A percentile compares a stretch with the other conserved stretches of the same genome.
Conservation (phyloP, 2,329 filamentous ascomycete genomes). For the Leptographium procerum region DNA sequence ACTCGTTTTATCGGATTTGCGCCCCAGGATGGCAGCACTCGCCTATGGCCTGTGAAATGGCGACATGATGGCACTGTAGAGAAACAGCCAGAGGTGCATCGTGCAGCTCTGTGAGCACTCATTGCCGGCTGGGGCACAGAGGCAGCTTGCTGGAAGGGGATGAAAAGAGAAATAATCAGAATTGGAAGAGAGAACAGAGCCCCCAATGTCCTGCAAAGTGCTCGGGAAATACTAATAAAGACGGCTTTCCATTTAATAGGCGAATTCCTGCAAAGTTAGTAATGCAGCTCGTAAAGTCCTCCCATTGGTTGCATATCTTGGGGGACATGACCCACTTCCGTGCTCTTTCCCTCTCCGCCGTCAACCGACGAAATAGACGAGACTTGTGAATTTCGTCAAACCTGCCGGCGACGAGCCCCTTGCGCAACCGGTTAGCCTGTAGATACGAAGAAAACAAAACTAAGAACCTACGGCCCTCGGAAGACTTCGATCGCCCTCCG, state of each 20-base stretch:
- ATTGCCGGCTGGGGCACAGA: constrained; percentile 13
- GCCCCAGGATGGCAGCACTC: not conserved
- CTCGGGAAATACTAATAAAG: not conserved
- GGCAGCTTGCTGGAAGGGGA: too few relatives aligned
- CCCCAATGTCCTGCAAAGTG: not conserved
- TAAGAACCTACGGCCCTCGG: not conserved
- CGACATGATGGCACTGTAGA: not conserved
- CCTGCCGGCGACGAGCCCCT: not conserved
- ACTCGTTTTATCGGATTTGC: not conserved
- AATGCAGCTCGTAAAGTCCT: constrained; percentile 9
- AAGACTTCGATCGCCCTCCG: not conserved
- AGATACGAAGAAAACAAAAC: too few relatives aligned
- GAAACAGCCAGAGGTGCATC: constrained; percentile 15
- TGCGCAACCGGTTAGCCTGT: not conserved
- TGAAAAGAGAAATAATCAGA: not conserved
- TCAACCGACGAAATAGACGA: constrained; percentile 1
- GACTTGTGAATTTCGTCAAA: not conserved
- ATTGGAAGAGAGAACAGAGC: not conserved
- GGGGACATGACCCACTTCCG: not conserved
- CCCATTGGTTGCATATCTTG: constrained; percentile 7
- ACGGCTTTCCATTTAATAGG: not conserved
- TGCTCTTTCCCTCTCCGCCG: constrained; percentile 1
- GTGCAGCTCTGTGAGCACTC: constrained; percentile 21
- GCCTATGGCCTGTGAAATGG: not conserved
- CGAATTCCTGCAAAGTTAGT: not conserved